These are phyloP conservation scores for Diphasiastrum complanatum DNA, from an alignment of 83 land plant species.

Conservation along the genomic window DNA sequence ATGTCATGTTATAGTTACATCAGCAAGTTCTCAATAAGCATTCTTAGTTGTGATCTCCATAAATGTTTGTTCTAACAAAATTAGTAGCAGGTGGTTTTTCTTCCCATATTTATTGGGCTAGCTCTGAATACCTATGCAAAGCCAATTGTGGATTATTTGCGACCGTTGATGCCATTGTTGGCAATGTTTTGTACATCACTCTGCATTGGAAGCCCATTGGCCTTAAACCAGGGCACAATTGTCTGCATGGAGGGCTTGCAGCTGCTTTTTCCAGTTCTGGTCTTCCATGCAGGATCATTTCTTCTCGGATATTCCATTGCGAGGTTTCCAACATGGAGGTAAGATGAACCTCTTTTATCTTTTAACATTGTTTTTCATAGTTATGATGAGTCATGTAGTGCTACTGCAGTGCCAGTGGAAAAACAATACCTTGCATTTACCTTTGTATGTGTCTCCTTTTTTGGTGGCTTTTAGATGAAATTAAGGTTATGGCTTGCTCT, in stretches of 20 bases:
- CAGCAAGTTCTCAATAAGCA: background rate
- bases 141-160: constrained; percentile 58
- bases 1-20: constrained; percentile 1
- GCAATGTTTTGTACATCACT: constrained; percentile 94
- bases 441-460: background rate
- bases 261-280: constrained; percentile 51
- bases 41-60: background rate
- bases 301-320: constrained; percentile 72
- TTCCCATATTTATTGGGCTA: constrained; percentile 71
- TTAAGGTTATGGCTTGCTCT: background rate
- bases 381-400: background rate
- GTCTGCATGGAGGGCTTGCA: constrained; percentile 51
- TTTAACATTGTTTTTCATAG: constrained; percentile 2
- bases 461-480: background rate
- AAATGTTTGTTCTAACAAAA: background rate
- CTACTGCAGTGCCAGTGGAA: background rate
- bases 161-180: constrained; percentile 80
- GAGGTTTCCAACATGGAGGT: constrained; percentile 66
- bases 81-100: constrained; percentile 62
- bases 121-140: constrained; percentile 85
- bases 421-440: background rate
- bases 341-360: background rate
- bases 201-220: constrained; percentile 95
- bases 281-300: constrained; percentile 61
- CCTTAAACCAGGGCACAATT: constrained; percentile 58